phyloP scores from a whole-genome alignment of 2,329 filamentous ascomycete genomes.

The Fusarium miscanthi region DNA sequence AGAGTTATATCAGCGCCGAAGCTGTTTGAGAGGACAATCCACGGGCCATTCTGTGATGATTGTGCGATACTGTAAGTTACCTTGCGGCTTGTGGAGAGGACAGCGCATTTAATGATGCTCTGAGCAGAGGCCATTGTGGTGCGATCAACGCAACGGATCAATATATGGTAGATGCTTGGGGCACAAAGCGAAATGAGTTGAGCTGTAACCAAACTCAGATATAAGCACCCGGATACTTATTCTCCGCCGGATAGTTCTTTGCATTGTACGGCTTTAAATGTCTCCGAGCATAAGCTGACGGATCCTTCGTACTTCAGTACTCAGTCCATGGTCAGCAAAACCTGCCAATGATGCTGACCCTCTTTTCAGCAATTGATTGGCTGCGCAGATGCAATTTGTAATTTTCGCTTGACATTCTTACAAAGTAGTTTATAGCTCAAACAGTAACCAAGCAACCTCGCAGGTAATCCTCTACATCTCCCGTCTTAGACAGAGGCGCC shows the following conservation, averaged over 20 bases:
- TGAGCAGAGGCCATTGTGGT: background rate
- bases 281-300: background rate
- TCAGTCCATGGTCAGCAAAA: background rate
- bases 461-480: background rate
- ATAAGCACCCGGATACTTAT: background rate
- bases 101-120: background rate
- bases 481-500: background rate
- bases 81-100: background rate
- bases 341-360: background rate
- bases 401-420: accelerated
- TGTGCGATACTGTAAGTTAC: background rate
- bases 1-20: constrained; percentile 2
- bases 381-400: accelerated
- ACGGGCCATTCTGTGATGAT: background rate
- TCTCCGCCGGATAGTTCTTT: background rate
- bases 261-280: background rate
- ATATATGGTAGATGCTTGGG: too few species aligned
- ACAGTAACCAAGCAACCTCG: background rate
- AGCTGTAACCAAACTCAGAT: accelerated
- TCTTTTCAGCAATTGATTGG: background rate
- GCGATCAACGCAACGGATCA: background rate
- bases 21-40: background rate
- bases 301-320: background rate
- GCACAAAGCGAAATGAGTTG: background rate
- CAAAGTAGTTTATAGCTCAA: background rate